phyloP scores from a whole-genome alignment of 176 grass and related monocot species.

The Sorghum bicolor region Sorghum_bicolor_NCBIv3 NC_012873.2:4367501-4368000 shows the following conservation, averaged over 20 bases:
- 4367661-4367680: not conserved
- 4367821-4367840: conserved; percentile 16
- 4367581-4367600: conserved; percentile 31
- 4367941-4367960: too few relatives aligned
- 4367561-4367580: conserved; percentile 9
- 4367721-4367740: conserved; percentile 8
- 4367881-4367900: too few relatives aligned
- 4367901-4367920: too few relatives aligned
- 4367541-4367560: not conserved
- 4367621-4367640: not conserved
- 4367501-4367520: conserved; percentile 44
- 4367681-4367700: not conserved
- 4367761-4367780: not conserved
- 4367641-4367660: not conserved
- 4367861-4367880: too few relatives aligned
- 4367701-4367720: conserved; percentile 36
- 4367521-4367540: not conserved
- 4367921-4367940: too few relatives aligned
- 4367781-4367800: not conserved
- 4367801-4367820: not conserved
- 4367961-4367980: too few relatives aligned
- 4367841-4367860: too few relatives aligned
- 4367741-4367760: conserved; percentile 37
- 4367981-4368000: too few relatives aligned
- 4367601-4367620: not conserved